phyloP scores from a whole-genome alignment of 495 filamentous ascomycete species.

The Aspergillus hancockii region DNA sequence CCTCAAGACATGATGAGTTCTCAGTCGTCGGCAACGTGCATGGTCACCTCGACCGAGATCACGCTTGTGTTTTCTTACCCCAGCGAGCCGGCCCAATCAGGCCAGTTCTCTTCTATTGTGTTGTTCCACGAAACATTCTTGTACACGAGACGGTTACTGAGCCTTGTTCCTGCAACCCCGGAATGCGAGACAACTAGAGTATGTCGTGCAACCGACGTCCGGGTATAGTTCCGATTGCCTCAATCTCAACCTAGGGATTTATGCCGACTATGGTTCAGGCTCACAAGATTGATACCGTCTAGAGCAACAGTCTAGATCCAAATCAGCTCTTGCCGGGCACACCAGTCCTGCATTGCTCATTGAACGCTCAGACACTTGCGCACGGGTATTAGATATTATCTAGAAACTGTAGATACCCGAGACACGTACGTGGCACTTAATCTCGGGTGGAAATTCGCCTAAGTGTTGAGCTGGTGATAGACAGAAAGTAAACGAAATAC shows the following conservation, averaged over 20 bases:
- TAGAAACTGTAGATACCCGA: too few relatives aligned
- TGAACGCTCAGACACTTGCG: neutral
- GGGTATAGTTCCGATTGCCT: neutral
- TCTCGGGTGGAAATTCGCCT: too few relatives aligned
- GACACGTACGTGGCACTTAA: too few relatives aligned
- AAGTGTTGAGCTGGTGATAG: too few relatives aligned
- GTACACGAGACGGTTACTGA: too few relatives aligned
- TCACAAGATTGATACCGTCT: neutral
- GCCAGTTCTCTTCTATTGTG: neutral
- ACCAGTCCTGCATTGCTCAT: neutral
- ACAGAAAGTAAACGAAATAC: too few relatives aligned
- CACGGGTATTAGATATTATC: too few relatives aligned
- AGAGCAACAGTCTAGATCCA: neutral
- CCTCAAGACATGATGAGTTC: conserved; percentile 3
- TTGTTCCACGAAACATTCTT: too few relatives aligned
- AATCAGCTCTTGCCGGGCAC: neutral
- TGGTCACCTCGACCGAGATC: neutral
- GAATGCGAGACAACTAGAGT: too few relatives aligned
- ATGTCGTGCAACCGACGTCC: too few relatives aligned
- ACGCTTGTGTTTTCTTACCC: neutral
- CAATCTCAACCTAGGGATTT: neutral
- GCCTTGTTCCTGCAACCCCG: too few relatives aligned
- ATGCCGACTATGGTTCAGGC: neutral
- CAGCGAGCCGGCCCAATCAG: neutral
- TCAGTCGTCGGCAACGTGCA: neutral